Percentiles rank a stretch among this genome's conserved stretches.
Conservation (phyloP, 441 rosid genomes). For the Adansonia gregorii region DNA sequence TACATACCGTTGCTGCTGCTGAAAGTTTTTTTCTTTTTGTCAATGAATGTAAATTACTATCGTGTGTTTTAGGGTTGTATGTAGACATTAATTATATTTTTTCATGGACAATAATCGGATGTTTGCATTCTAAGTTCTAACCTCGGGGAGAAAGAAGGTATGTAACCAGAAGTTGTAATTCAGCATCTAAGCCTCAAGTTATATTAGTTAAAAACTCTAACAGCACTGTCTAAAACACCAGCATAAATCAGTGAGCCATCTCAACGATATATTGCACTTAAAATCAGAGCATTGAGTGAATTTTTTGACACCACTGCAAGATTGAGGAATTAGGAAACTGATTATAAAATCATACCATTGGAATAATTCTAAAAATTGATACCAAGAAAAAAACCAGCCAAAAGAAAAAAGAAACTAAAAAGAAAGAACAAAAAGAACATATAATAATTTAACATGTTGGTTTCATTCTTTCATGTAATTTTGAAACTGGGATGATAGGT, state of each 20-base stretch:
- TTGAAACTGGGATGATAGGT: no score
- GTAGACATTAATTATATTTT: not conserved
- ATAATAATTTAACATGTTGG: no score
- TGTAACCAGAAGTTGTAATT: constrained; percentile 55
- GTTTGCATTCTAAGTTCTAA: constrained; percentile 32
- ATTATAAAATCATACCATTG: not conserved
- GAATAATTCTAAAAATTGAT: no score
- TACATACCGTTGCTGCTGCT: constrained; percentile 34
- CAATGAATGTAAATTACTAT: no score
- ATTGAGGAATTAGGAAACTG: not conserved
- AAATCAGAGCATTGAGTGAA: constrained; percentile 46
- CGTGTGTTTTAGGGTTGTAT: not conserved
- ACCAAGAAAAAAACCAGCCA: no score
- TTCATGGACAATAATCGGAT: not conserved
- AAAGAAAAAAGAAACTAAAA: no score
- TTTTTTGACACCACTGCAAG: constrained; percentile 62
- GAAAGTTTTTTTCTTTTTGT: not conserved
- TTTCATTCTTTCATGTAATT: no score
- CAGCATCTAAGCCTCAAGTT: constrained; percentile 48
- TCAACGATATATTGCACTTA: constrained; percentile 58
- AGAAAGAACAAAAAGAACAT: no score
- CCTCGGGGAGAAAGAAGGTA: constrained; percentile 41
- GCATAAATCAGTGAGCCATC: constrained; percentile 49
- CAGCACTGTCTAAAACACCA: constrained; percentile 54
- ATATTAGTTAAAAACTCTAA: constrained; percentile 59